Conservation (phyloP, 257 asterid genomes). For the Parsonsia alboflavescens region DNA sequence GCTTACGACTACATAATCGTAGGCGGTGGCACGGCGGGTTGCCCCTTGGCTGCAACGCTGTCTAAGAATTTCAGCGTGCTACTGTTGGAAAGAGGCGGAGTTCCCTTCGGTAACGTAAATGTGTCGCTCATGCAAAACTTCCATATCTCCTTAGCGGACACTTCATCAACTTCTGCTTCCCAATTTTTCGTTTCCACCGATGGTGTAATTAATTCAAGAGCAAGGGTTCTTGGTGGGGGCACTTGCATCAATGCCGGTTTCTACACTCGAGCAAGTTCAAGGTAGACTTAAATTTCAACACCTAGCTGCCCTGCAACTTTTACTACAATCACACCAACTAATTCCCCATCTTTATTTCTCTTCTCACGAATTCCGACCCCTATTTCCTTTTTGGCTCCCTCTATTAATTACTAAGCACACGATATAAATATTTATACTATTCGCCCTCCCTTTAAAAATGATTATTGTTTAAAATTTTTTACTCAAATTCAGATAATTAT, state of each 20-base stretch:
- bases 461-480: too few species aligned
- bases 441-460: too few species aligned
- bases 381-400: too few species aligned
- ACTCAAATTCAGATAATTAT: too few species aligned
- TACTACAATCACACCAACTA: too few species aligned
- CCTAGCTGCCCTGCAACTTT: too few species aligned
- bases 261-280: constrained; percentile 80
- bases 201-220: constrained; percentile 84
- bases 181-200: constrained; percentile 87
- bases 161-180: constrained; percentile 73
- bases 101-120: constrained; percentile 71
- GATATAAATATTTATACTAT: too few species aligned
- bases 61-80: constrained; percentile 68
- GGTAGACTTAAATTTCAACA: constrained; percentile 42
- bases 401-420: too few species aligned
- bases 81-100: constrained; percentile 86
- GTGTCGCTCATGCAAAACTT: constrained; percentile 83
- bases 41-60: constrained; percentile 86
- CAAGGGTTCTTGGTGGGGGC: constrained; percentile 88
- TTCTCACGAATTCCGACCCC: too few species aligned
- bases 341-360: too few species aligned
- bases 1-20: constrained; percentile 70
- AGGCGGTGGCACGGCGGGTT: constrained; percentile 98
- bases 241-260: constrained; percentile 87
- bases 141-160: constrained; percentile 73